A percentile compares a stretch with the other conserved stretches of the same genome.
Conservation (phyloP, 805 yeast genomes). For the Kodamaea lidongshanica region DNA sequence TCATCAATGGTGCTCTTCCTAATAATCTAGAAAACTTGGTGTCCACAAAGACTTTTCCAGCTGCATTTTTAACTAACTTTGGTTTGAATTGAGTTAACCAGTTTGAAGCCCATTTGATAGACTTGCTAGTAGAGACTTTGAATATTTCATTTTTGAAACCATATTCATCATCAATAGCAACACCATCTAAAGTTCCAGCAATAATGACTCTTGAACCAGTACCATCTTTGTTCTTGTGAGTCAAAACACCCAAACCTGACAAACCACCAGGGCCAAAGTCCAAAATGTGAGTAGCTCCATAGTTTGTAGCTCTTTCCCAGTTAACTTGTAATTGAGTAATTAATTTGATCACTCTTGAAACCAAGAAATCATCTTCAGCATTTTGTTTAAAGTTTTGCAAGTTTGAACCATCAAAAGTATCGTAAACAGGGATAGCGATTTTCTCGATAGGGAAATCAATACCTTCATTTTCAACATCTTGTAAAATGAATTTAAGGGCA, state of each 20-base stretch:
- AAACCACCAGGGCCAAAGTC: constrained; percentile 99
- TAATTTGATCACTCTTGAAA: constrained; percentile 67
- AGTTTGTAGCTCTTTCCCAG: constrained; percentile 89
- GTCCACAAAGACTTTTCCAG: constrained; percentile 77
- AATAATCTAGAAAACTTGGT: constrained; percentile 89
- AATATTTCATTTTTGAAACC: constrained; percentile 96
- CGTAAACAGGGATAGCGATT: constrained; percentile 81
- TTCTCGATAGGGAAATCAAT: constrained; percentile 51
- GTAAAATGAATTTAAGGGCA: constrained; percentile 60
- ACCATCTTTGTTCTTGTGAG: constrained; percentile 97
- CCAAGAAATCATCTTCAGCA: constrained; percentile 41
- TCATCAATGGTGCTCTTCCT: constrained; percentile 94
- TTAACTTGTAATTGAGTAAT: constrained; percentile 86
- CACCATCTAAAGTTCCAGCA: constrained; percentile 80
- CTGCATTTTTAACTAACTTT: constrained; percentile 64
- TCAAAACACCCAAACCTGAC: constrained; percentile 91
- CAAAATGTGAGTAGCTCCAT: constrained; percentile 77
- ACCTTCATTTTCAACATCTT: constrained; percentile 50
- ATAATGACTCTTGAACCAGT: constrained; percentile 92
- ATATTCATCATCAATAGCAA: constrained; percentile 66
- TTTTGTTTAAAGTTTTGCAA: constrained; percentile 43
- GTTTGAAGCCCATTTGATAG: constrained; percentile 77
- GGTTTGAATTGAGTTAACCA: constrained; percentile 91
- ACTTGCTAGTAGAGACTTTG: constrained; percentile 49
- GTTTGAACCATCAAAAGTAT: constrained; percentile 80